Evolutionary conservation across 441 rosid species (phyloP), one percentile per base, ranked within the genome.

Genomic region (Codiaeum variegatum): DNA sequence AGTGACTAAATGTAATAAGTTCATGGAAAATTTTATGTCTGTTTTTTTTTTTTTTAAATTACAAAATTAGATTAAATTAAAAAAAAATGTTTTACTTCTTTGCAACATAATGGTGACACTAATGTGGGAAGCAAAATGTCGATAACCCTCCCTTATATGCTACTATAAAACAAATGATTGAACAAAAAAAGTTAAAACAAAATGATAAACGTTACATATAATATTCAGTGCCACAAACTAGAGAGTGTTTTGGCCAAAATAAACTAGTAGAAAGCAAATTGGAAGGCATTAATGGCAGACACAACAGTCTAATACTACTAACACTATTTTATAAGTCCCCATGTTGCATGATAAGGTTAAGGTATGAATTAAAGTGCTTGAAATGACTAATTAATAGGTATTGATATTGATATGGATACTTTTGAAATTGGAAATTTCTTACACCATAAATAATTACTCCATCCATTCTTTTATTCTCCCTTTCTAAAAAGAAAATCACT

Each of bases 231-330:
- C 9, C 38, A 21, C 56, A 51, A 51, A n/a, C 11, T 40, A 3
- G 19, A 12, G n/a, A 16, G 1, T 4, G 5, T 58, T 61, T 56
- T 40, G 65, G 55, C 75, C 52, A 64, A 72, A 21, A 42, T 21
- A 0, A 2, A 16, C n/a, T 3, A 67, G 34, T 42, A 11, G 46
- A 28, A 34, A 63, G 59, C 61, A 18, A 23, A 1, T 59, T 28
- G 21, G 42, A 21, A 64, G 38, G 21, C 9, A 67, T 7, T 58
- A 72, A 74, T 76, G 79, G 82, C 80, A 62, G 76, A 79, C 76
- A 77, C 24, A 44, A 4, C 6, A 38, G 10, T 36, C 0, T n/a
- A 31, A 54, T 23, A 15, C 46, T n/a, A n/a, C n/a, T n/a, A n/a
- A n/a, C n/a, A n/a, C 52, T 54, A 68, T 11, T 23, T 62, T 66